Evolutionary conservation across 129 eudicot species (phyloP).

Genomic region (Flaveria bidentis): DNA sequence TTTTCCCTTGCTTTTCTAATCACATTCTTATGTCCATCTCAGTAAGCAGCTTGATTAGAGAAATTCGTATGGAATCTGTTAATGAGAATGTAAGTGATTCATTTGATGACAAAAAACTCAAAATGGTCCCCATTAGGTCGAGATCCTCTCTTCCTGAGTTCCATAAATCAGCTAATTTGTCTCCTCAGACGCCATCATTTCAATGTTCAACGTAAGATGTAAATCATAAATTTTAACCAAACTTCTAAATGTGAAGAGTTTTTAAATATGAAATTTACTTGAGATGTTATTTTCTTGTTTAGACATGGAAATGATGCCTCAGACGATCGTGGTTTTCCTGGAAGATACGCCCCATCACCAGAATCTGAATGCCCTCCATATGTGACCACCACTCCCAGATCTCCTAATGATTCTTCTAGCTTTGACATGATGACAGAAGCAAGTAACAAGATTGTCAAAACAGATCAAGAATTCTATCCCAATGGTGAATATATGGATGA

Average conservation of each 20-base stretch:
- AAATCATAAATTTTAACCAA: background rate
- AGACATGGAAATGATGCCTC: conserved; percentile 56
- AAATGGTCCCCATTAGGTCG: conserved; percentile 26
- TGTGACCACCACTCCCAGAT: conserved; percentile 31
- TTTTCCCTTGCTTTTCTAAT: conserved; percentile 1
- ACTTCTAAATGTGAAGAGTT: background rate
- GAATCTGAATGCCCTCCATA: conserved; percentile 47
- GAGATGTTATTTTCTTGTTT: conserved; percentile 22
- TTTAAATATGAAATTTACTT: background rate
- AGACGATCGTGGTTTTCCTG: conserved; percentile 33
- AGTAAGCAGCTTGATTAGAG: conserved; percentile 29
- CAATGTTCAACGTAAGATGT: conserved; percentile 63
- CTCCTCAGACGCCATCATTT: conserved; percentile 66
- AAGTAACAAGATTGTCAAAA: conserved; percentile 27
- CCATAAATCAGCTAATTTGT: conserved; percentile 42
- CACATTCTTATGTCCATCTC: conserved; percentile 21
- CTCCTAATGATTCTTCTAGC: conserved; percentile 34
- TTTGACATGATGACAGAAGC: conserved; percentile 30
- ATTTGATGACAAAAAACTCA: conserved; percentile 38
- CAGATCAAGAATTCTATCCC: conserved; percentile 35
- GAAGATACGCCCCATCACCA: conserved; percentile 45
- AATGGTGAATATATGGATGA: conserved; percentile 32
- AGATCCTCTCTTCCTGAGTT: conserved; percentile 38
- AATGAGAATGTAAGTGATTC: conserved; percentile 30
- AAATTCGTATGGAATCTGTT: conserved; percentile 33